These are phyloP conservation scores for Solanum virginianum DNA, from an alignment of 257 asterid species.

Conservation along the genomic window DNA sequence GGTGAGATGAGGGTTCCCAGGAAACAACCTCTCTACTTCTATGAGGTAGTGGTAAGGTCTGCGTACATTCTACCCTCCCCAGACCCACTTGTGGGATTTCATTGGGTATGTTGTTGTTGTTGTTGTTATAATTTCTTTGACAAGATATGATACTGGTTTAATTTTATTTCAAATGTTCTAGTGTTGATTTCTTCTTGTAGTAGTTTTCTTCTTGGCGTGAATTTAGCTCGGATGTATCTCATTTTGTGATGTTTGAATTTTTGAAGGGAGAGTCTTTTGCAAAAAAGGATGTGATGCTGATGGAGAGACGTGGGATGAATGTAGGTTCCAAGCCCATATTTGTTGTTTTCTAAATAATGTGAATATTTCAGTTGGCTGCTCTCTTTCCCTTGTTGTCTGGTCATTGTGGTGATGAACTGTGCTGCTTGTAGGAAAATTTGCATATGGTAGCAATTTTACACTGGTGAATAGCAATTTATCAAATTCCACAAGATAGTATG, in stretches of 20 bases:
- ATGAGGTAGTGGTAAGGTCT: no score
- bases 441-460: background rate
- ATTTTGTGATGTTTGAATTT: background rate
- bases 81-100: no score
- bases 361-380: background rate
- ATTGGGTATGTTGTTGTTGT: no score
- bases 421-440: background rate
- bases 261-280: conserved; percentile 91
- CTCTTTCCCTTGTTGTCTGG: background rate
- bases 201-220: background rate
- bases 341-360: background rate
- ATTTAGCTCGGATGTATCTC: background rate
- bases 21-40: no score
- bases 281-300: conserved; percentile 87
- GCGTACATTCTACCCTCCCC: no score
- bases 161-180: background rate
- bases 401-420: background rate
- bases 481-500: background rate
- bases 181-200: background rate
- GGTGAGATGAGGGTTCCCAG: no score
- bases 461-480: background rate
- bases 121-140: background rate
- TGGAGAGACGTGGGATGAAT: conserved; percentile 77
- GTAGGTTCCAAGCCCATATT: conserved; percentile 25
- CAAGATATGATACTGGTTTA: background rate